These are phyloP conservation scores for Athelia psychrophila DNA, from an alignment of 1,284 basidiomycete species.

Conservation along the genomic window DNA sequence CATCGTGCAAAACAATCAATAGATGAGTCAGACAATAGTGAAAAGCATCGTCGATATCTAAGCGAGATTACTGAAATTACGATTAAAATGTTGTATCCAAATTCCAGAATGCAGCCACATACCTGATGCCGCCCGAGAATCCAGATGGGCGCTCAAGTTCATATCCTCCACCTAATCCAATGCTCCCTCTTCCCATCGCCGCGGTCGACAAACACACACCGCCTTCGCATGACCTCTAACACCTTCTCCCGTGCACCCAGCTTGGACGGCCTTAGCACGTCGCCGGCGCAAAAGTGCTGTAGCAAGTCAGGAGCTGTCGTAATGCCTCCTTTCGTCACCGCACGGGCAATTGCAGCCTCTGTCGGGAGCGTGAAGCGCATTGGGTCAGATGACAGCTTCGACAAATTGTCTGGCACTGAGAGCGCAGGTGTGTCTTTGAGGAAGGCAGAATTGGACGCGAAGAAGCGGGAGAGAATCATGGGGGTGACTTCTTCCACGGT, in stretches of 20 bases:
- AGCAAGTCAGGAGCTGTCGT: background rate
- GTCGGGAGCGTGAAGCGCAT: slow-evolving; percentile 64
- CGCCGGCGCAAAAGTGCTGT: background rate
- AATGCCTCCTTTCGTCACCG: background rate
- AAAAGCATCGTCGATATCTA: no score
- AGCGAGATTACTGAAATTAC: no score
- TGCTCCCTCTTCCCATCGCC: slow-evolving; percentile 24
- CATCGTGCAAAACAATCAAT: no score
- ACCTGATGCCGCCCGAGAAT: no score
- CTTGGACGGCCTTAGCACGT: slow-evolving; percentile 42
- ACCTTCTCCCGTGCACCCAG: slow-evolving; percentile 74
- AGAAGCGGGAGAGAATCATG: slow-evolving; percentile 58
- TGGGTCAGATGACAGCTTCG: slow-evolving; percentile 31
- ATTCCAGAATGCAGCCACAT: no score
- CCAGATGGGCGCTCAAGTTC: no score
- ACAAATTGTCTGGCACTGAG: slow-evolving; percentile 37
- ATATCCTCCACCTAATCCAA: background rate
- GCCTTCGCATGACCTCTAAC: slow-evolving; percentile 64
- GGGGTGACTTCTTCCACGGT: slow-evolving; percentile 55
- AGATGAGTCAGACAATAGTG: no score
- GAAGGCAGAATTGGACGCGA: slow-evolving; percentile 49
- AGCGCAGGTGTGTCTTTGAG: slow-evolving; percentile 46
- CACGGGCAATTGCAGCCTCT: slow-evolving; percentile 55
- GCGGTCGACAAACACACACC: slow-evolving; percentile 55
- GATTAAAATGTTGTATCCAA: no score